Evolutionary conservation across 345 rosid species (phyloP).

Genomic region (Alliaria petiolata): DNA sequence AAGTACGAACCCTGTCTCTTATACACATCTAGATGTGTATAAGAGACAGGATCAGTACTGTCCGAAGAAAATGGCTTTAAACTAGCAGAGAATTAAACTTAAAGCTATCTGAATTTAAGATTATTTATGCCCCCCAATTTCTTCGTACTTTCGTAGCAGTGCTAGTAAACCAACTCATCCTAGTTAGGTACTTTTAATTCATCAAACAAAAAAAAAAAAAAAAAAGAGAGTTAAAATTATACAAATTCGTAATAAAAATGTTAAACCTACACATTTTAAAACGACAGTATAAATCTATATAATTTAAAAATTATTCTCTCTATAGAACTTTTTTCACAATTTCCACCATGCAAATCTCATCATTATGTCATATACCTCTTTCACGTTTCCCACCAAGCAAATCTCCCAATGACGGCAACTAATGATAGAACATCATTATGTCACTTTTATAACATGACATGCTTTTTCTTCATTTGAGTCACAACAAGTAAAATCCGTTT

Average conservation of each 20-base stretch:
- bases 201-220: background rate
- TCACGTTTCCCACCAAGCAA: slow-evolving; percentile 24
- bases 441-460: slow-evolving; percentile 26
- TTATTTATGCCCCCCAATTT: background rate
- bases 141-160: background rate
- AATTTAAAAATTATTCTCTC: background rate
- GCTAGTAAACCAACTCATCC: background rate
- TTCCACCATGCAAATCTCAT: slow-evolving; percentile 26
- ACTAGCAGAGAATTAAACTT: slow-evolving; percentile 5
- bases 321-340: background rate
- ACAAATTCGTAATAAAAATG: no score
- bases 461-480: slow-evolving; percentile 21
- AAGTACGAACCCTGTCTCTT: slow-evolving; percentile 74
- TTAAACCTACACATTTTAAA: no score
- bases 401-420: slow-evolving; percentile 22
- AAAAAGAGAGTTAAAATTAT: no score
- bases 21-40: no score
- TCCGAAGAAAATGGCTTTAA: background rate
- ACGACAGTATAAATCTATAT: background rate
- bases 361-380: background rate
- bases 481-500: background rate
- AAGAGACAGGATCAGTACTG: background rate
- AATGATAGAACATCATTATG: slow-evolving; percentile 20
- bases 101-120: background rate
- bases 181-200: background rate